Conservation (phyloP, 2,329 filamentous ascomycete genomes). For the Beauveria asiatica region DNA sequence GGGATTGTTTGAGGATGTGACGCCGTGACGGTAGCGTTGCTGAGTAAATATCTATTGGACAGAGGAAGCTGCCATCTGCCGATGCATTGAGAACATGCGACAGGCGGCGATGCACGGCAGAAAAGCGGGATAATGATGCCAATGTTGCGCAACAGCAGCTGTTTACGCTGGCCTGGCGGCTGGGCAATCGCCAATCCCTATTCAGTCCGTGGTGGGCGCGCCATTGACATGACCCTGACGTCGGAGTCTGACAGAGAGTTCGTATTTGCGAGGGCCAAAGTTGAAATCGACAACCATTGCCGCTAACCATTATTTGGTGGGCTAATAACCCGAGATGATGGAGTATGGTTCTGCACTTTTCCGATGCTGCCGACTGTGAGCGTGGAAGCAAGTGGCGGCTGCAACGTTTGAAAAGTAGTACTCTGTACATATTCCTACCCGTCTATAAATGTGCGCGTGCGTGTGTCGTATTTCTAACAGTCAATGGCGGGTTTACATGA, state of each 20-base stretch:
- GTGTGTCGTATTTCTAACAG: background rate
- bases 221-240: slow-evolving; percentile 5
- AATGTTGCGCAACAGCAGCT: no score
- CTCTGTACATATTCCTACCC: background rate
- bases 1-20: background rate
- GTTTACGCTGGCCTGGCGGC: background rate
- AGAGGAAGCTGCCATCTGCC: slow-evolving; percentile 1
- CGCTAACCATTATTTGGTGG: background rate
- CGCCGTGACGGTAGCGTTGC: background rate
- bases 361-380: background rate
- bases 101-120: background rate
- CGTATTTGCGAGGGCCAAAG: background rate
- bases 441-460: no score
- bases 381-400: background rate
- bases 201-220: background rate
- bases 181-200: background rate
- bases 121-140: background rate
- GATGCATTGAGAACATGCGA: background rate
- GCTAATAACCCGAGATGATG: background rate
- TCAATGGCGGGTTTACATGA: background rate
- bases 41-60: background rate
- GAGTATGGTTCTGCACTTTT: background rate
- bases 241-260: background rate
- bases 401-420: background rate
- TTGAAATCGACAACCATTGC: background rate